A percentile compares a stretch with the other conserved stretches of the same genome.
These are phyloP conservation scores for Monosporozyma servazzii DNA, from an alignment of 805 yeast genomes.

Conservation along the genomic window DNA sequence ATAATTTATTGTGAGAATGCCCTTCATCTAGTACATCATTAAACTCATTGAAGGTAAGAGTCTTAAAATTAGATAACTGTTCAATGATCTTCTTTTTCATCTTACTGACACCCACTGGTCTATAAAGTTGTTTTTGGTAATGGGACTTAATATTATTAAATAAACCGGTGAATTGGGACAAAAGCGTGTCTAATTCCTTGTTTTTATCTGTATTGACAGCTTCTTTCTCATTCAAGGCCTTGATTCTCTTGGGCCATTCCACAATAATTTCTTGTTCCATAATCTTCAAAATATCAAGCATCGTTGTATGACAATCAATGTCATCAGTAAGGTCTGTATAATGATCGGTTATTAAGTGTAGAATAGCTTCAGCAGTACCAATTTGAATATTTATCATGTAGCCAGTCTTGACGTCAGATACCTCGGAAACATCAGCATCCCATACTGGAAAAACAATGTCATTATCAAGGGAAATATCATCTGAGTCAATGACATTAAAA, in stretches of 20 bases:
- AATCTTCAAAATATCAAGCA: conserved; percentile 55
- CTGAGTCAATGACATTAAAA: conserved; percentile 23
- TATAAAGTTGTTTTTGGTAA: conserved; percentile 61
- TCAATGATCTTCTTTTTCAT: conserved; percentile 16
- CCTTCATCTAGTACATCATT: conserved; percentile 7
- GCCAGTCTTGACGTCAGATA: conserved; percentile 50
- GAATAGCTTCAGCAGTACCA: conserved; percentile 70
- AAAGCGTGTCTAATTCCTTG: conserved; percentile 23
- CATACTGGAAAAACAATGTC: conserved; percentile 45
- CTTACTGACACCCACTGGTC: conserved; percentile 37
- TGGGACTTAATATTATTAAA: conserved; percentile 60
- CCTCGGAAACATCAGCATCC: conserved; percentile 34
- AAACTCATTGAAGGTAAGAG: conserved; percentile 13
- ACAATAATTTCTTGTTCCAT: conserved; percentile 56
- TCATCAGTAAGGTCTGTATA: conserved; percentile 70
- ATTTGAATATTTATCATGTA: conserved; percentile 69
- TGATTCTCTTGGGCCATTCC: conserved; percentile 41
- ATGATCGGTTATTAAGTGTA: conserved; percentile 60
- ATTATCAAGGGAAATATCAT: conserved; percentile 12
- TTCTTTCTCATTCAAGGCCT: conserved; percentile 22
- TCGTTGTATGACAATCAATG: conserved; percentile 44
- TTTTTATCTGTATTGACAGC: conserved; percentile 9
- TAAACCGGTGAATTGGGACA: conserved; percentile 30
- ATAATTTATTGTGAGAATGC: conserved; percentile 23
- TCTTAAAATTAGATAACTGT: conserved; percentile 12